Percentiles rank a stretch among this genome's conserved stretches.
phyloP scores from a whole-genome alignment of 805 yeast genomes.

The Spathaspora girioi region DNA sequence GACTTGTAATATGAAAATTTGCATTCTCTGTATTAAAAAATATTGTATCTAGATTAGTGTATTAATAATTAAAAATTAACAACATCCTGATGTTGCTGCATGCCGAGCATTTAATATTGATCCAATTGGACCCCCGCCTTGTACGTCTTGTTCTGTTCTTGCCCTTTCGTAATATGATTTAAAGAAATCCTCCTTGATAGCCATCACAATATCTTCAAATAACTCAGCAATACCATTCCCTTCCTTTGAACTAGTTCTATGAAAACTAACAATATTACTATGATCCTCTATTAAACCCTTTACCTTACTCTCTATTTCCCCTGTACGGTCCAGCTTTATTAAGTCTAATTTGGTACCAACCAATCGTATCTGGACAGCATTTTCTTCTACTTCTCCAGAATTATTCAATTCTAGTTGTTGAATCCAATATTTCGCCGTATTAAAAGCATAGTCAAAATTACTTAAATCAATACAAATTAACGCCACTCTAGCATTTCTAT shows the following conservation, averaged over 20 bases:
- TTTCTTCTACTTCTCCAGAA: constrained; percentile 16
- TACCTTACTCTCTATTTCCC: constrained; percentile 9
- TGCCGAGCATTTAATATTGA: constrained; percentile 7
- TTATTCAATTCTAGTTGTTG: constrained; percentile 54
- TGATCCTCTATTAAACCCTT: constrained; percentile 14
- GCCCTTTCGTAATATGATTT: constrained; percentile 13
- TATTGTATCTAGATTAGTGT: background rate
- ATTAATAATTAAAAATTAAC: constrained; percentile 2
- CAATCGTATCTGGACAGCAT: constrained; percentile 30
- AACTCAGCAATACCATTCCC: constrained; percentile 54
- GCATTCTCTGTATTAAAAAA: too few species aligned
- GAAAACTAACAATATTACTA: constrained; percentile 16
- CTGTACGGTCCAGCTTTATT: constrained; percentile 15
- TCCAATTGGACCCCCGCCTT: constrained; percentile 4
- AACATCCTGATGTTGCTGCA: constrained; percentile 6
- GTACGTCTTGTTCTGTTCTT: background rate
- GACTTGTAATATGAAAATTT: constrained; percentile 16
- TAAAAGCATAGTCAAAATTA: constrained; percentile 43
- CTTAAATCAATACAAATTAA: constrained; percentile 84
- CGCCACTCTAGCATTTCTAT: constrained; percentile 68
- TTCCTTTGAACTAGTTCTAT: constrained; percentile 64
- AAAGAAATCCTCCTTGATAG: constrained; percentile 28
- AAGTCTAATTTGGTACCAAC: constrained; percentile 87
- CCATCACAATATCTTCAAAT: constrained; percentile 29
- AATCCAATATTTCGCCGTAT: constrained; percentile 86